phyloP scores from a whole-genome alignment of 2,329 filamentous ascomycete genomes.

The Ascochyta lentis region DNA sequence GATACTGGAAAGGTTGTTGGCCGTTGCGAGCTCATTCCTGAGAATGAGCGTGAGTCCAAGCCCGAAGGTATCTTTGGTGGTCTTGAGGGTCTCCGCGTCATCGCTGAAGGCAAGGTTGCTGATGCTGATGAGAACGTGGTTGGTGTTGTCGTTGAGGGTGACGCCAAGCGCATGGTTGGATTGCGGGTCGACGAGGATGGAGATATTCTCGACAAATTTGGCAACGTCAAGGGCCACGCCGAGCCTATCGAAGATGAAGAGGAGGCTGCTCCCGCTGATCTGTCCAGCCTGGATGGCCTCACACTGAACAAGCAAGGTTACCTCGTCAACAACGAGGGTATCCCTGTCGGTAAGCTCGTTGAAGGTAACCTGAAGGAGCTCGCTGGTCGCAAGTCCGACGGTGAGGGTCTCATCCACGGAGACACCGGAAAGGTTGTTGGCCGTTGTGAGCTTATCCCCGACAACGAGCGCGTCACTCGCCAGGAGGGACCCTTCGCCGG shows the following conservation, averaged over 20 bases:
- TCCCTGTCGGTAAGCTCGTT: conserved; percentile 62
- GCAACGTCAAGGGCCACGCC: conserved; percentile 67
- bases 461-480: conserved; percentile 62
- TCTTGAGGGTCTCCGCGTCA: conserved; percentile 56
- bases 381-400: conserved; percentile 62
- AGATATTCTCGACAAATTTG: conserved; percentile 67
- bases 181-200: conserved; percentile 67
- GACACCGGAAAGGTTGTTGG: conserved; percentile 64
- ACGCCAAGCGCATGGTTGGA: conserved; percentile 65
- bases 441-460: conserved; percentile 64
- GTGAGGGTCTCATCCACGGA: conserved; percentile 63
- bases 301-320: conserved; percentile 65
- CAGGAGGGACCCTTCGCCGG: conserved; percentile 73
- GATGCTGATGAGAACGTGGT: conserved; percentile 60
- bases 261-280: conserved; percentile 54
- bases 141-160: conserved; percentile 63
- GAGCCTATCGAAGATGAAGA: conserved; percentile 59
- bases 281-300: conserved; percentile 61
- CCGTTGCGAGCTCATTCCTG: conserved; percentile 70
- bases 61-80: conserved; percentile 60
- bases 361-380: conserved; percentile 64
- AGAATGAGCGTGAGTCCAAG: conserved; percentile 64
- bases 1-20: conserved; percentile 74
- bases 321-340: conserved; percentile 60
- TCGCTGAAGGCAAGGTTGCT: conserved; percentile 56